A percentile compares a stretch with the other conserved stretches of the same genome.
Conservation (phyloP, 768 basidiomycete genomes). For the Leccinum disarticulatum region DNA sequence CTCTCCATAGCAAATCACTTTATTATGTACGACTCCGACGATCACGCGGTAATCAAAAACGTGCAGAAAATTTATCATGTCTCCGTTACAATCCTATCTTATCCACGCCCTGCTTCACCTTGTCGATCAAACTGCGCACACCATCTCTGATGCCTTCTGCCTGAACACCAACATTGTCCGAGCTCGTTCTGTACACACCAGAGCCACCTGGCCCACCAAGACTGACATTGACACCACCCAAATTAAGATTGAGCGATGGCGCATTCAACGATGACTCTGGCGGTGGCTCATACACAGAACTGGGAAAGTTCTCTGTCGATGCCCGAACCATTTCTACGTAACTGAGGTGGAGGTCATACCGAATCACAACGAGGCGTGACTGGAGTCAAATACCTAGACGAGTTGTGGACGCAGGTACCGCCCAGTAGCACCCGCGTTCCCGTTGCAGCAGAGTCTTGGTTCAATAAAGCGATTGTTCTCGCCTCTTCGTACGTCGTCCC, state of each 20-base stretch:
- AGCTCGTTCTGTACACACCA: conserved; percentile 82
- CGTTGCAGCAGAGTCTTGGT: conserved; percentile 68
- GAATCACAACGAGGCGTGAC: background rate
- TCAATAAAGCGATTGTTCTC: conserved; percentile 77
- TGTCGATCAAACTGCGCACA: conserved; percentile 82
- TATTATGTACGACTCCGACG: background rate
- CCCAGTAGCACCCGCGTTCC: conserved; percentile 84
- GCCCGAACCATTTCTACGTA: conserved; percentile 88
- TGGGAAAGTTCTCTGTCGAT: conserved; percentile 61
- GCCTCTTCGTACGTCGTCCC: conserved; percentile 97
- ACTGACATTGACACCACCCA: conserved; percentile 90
- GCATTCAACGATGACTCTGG: conserved; percentile 71
- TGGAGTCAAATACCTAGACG: conserved; percentile 63
- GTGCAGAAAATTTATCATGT: background rate
- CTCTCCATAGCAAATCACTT: background rate
- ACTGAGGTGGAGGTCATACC: conserved; percentile 38
- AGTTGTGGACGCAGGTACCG: conserved; percentile 95
- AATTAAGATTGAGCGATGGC: conserved; percentile 85
- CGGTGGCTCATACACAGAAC: conserved; percentile 70
- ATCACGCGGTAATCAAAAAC: background rate
- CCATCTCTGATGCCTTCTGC: conserved; percentile 90
- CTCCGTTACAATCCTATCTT: conserved; percentile 39
- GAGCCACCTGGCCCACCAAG: conserved; percentile 85
- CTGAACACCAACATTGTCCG: conserved; percentile 70
- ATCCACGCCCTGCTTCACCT: conserved; percentile 85